Base-by-base conservation (phyloP, 2,329 filamentous ascomycete genomes). In the Rugonectria rugulosa region DNA sequence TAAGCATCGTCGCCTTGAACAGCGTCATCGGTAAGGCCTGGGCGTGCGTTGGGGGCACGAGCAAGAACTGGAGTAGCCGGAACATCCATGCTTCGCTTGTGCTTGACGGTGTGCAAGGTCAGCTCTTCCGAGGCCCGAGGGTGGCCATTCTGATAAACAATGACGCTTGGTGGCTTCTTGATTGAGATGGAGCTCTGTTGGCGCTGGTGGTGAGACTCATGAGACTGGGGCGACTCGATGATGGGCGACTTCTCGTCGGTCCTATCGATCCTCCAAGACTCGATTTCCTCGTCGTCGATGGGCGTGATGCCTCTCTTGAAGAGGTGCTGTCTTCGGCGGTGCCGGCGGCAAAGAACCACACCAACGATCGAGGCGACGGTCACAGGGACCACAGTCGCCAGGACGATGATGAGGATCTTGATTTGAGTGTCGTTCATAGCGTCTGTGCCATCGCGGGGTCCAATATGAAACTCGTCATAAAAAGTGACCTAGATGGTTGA, bases 261-360 rank as follows among this genome's bases (percentile, higher is more conserved):
- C 46, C 67, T 69, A 48, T 72, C 74, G 23, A 73, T 72, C 65
- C 83, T 86, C 86, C 86, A 88, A 4, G 83, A 85, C 62, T 83
- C 83, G 55, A 88, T 88, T 68, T 88, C 86, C 56, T 87, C 84
- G 63, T 88, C 86, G 59, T 82, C 79, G 56, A 88, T 86, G 11
- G 86, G 85, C 0, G 84, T 83, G 38, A 83, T 82, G 42, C 82
- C 83, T 45, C 85, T 75, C 45, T 77, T 76, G 61, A 86, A 75
- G 4, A 73, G 75, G 21, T 70, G 65, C 40, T 68, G 75, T 36
- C 75, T 76, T 36, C 76, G 72, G 34, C 70, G 73, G 14, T 75
- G 70, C 45, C 75, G 71, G 56, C 73, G 79, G 29, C 76, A 63
- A 40, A 79, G 66, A 3, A 77, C 59, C 9, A 76, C 59, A 15